phyloP scores from a whole-genome alignment of 2,329 filamentous ascomycete genomes.

The Hymenoscyphus linearis region DNA sequence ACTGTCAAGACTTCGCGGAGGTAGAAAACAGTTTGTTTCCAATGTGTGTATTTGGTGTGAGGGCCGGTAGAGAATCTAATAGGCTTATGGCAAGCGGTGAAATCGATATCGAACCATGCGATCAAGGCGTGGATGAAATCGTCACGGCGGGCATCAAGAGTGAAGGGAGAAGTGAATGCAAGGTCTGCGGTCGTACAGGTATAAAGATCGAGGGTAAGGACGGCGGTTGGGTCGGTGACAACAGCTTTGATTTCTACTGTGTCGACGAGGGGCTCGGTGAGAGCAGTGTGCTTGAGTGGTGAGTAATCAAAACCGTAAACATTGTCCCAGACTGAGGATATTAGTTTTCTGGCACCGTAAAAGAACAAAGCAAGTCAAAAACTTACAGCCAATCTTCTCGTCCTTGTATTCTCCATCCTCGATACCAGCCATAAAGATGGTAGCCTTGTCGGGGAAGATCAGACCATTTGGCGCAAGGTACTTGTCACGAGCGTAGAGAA shows the following conservation, averaged over 20 bases:
- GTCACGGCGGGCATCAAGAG: conserved; percentile 70
- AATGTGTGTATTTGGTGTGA: conserved; percentile 98
- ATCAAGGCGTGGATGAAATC: conserved; percentile 97
- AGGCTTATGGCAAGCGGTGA: conserved; percentile 96
- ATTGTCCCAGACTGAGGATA: conserved; percentile 87
- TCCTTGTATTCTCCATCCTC: conserved; percentile 99
- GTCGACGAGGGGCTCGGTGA: conserved; percentile 94
- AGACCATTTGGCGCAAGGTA: conserved; percentile 83
- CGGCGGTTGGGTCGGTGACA: conserved; percentile 80
- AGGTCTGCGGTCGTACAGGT: conserved; percentile 80
- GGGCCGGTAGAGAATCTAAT: conserved; percentile 95
- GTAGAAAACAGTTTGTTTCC: conserved; percentile 99
- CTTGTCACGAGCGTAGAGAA: conserved; percentile 90
- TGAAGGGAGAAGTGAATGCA: conserved; percentile 75
- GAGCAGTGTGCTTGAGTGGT: conserved; percentile 86
- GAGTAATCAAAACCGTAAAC: conserved; percentile 98
- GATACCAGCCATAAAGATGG: conserved; percentile 93
- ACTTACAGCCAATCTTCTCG: conserved; percentile 97
- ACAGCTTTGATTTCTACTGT: conserved; percentile 97
- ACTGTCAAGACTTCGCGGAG: conserved; percentile 89
- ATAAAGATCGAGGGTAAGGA: conserved; percentile 90
- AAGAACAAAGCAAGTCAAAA: background rate
- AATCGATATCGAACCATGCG: conserved; percentile 99
- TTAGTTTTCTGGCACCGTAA: background rate
- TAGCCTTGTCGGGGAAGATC: conserved; percentile 98